Evolutionary conservation across 1,284 basidiomycete genomes (phyloP).

Genomic region (Trichosporon faecale): DNA sequence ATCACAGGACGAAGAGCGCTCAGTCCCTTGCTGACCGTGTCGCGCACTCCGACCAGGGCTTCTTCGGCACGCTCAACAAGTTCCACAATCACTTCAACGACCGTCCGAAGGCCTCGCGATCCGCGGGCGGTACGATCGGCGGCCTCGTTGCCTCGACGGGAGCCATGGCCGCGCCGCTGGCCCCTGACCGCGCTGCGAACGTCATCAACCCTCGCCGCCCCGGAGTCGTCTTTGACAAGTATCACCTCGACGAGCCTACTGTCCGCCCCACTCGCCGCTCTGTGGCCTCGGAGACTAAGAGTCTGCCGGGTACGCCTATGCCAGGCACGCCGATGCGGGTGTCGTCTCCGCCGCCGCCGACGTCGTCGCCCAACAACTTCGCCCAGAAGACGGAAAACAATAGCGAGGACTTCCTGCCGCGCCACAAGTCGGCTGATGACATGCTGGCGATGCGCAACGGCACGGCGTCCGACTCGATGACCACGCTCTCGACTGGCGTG

Average conservation of each 20-base stretch:
- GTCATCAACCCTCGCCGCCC: slow-evolving; percentile 51
- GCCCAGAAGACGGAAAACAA: slow-evolving; percentile 27
- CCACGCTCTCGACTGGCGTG: background rate
- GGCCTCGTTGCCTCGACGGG: slow-evolving; percentile 69
- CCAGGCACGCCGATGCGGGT: slow-evolving; percentile 12
- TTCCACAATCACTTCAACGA: slow-evolving; percentile 25
- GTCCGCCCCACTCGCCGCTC: background rate
- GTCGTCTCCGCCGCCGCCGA: slow-evolving; percentile 27
- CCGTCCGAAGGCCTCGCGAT: slow-evolving; percentile 59
- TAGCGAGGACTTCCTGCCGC: slow-evolving; percentile 36
- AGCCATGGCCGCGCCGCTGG: slow-evolving; percentile 61
- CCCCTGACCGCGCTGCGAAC: slow-evolving; percentile 56
- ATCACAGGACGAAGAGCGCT: slow-evolving; percentile 9
- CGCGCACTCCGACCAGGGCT: slow-evolving; percentile 8
- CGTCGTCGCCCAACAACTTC: slow-evolving; percentile 18
- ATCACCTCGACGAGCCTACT: background rate
- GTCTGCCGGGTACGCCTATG: background rate
- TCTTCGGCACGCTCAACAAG: slow-evolving; percentile 10
- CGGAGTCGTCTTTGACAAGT: slow-evolving; percentile 10
- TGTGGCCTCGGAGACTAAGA: slow-evolving; percentile 21
- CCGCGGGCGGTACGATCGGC: slow-evolving; percentile 67
- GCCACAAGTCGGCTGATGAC: slow-evolving; percentile 19
- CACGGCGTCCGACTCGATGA: background rate
- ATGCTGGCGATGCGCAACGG: background rate
- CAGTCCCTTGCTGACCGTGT: slow-evolving; percentile 1